Conservation (phyloP, 306 rosid genomes). For the Geum urbanum region DNA sequence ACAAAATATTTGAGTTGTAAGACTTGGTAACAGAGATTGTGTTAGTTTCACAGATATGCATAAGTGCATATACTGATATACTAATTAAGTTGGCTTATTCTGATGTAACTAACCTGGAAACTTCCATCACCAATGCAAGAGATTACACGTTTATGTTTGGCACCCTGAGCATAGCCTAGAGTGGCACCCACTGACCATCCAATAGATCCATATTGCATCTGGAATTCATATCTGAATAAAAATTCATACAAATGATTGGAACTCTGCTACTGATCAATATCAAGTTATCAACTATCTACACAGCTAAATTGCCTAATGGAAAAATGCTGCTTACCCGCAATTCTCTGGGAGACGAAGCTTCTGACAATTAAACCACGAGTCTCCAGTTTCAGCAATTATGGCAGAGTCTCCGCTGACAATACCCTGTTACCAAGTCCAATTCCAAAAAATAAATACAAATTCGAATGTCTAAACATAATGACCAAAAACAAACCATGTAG, state of each 20-base stretch:
- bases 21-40: background rate
- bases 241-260: constrained; percentile 22
- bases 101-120: constrained; percentile 61
- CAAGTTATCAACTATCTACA: too few relatives aligned
- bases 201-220: constrained; percentile 95
- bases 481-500: background rate
- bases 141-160: constrained; percentile 63
- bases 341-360: constrained; percentile 74
- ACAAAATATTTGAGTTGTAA: background rate
- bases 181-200: constrained; percentile 97
- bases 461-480: background rate
- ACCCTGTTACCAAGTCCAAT: constrained; percentile 41
- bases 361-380: constrained; percentile 92
- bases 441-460: background rate
- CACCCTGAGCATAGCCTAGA: constrained; percentile 88
- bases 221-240: constrained; percentile 73
- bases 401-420: constrained; percentile 57
- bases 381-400: constrained; percentile 81
- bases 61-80: too few relatives aligned
- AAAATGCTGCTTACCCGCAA: constrained; percentile 49
- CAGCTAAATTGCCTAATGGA: background rate
- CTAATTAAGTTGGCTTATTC: too few relatives aligned
- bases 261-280: background rate
- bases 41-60: background rate
- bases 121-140: constrained; percentile 93